Conservation (phyloP, 768 basidiomycete genomes). For the Suillus brevipes region DNA sequence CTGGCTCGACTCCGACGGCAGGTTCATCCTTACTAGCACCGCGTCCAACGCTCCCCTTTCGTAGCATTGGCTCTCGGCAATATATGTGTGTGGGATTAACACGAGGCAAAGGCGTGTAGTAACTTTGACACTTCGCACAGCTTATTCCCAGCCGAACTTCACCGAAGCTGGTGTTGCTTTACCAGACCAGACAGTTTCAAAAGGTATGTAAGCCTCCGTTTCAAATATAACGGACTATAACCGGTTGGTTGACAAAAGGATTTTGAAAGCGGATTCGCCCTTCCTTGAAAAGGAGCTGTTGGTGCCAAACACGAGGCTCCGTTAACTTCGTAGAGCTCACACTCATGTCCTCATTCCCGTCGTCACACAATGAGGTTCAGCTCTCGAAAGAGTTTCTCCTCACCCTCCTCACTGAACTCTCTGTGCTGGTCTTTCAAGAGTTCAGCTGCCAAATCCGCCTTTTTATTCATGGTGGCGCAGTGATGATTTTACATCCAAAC, state of each 20-base stretch:
- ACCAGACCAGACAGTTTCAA: background rate
- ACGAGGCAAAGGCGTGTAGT: background rate
- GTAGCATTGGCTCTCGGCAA: background rate
- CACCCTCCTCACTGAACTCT: conserved; percentile 51
- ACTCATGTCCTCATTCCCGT: conserved; percentile 17
- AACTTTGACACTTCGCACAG: background rate
- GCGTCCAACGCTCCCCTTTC: background rate
- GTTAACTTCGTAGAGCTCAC: background rate
- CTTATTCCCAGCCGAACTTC: background rate
- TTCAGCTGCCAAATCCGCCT: conserved; percentile 59
- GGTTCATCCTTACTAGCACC: background rate
- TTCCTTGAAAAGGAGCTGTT: background rate
- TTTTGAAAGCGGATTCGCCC: background rate
- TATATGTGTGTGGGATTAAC: background rate
- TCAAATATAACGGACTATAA: background rate
- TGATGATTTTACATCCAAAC: conserved; percentile 64
- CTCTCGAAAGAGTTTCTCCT: conserved; percentile 38
- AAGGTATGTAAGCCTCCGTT: background rate
- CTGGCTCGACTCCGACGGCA: background rate
- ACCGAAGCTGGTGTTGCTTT: background rate
- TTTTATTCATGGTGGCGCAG: conserved; percentile 71
- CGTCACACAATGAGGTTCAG: conserved; percentile 36
- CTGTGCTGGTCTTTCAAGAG: conserved; percentile 42
- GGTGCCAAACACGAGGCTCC: conserved; percentile 2
- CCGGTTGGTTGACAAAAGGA: background rate